Percentiles rank a stretch among this genome's conserved stretches.
Conservation (phyloP, 345 rosid species). For the Eucalyptus globulus region DNA sequence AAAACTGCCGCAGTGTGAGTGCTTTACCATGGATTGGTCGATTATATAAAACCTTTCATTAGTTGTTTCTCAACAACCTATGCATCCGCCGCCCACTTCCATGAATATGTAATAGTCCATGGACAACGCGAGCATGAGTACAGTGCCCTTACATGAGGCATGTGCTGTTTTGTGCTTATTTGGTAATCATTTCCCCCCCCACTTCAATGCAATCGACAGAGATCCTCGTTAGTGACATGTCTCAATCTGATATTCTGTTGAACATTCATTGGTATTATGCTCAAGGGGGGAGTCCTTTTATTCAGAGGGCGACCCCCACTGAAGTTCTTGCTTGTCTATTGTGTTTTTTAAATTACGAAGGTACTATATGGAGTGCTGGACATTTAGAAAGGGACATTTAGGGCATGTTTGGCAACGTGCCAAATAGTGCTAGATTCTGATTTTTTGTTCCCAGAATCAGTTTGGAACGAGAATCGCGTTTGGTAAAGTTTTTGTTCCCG, state of each 20-base stretch:
- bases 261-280: background rate
- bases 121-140: background rate
- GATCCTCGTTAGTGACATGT: background rate
- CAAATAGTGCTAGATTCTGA: too few relatives aligned
- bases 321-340: background rate
- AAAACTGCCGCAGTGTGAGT: background rate
- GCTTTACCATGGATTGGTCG: background rate
- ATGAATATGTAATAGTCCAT: background rate
- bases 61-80: background rate
- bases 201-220: background rate
- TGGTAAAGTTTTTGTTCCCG: too few relatives aligned
- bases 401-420: too few relatives aligned
- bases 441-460: too few relatives aligned
- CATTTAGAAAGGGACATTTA: too few relatives aligned
- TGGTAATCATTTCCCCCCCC: background rate
- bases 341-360: background rate
- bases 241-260: background rate
- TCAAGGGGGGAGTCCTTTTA: background rate
- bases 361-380: background rate
- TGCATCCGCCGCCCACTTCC: background rate
- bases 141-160: background rate
- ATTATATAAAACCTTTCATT: background rate
- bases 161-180: background rate
- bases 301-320: background rate
- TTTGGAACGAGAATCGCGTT: too few relatives aligned